These are phyloP conservation scores for Stachybotrys chartarum DNA, from an alignment of 2,329 filamentous ascomycete genomes.

Conservation along the genomic window DNA sequence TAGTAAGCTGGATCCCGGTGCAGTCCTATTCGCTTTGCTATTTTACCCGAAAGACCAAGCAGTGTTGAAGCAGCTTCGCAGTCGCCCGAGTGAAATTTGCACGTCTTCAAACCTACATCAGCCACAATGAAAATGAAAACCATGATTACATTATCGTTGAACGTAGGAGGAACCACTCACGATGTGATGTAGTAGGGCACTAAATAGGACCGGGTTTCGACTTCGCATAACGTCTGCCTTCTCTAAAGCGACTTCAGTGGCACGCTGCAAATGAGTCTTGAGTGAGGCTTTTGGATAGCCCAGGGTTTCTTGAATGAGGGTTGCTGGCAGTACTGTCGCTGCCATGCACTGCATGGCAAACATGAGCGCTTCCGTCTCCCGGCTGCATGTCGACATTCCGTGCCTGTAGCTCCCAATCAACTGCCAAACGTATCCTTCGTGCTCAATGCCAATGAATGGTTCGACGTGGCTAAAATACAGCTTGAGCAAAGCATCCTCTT, in stretches of 20 bases:
- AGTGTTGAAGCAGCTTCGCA: slow-evolving; percentile 8
- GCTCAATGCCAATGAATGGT: slow-evolving; percentile 8
- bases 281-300: slow-evolving; percentile 4
- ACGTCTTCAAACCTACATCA: slow-evolving; percentile 3
- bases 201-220: slow-evolving; percentile 8
- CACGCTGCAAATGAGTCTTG: slow-evolving; percentile 5
- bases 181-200: slow-evolving; percentile 9
- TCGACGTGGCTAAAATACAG: slow-evolving; percentile 9
- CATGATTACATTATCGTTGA: background rate
- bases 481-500: slow-evolving; percentile 6
- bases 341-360: slow-evolving; percentile 8
- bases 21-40: slow-evolving; percentile 9
- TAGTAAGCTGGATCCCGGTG: slow-evolving; percentile 10
- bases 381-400: slow-evolving; percentile 1
- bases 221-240: slow-evolving; percentile 9
- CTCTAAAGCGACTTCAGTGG: slow-evolving; percentile 8
- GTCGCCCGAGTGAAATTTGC: slow-evolving; percentile 9
- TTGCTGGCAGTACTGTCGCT: slow-evolving; percentile 5
- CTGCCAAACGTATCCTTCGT: slow-evolving; percentile 9
- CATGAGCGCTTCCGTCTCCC: slow-evolving; percentile 9
- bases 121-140: background rate
- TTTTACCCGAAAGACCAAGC: slow-evolving; percentile 8
- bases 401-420: slow-evolving; percentile 7
- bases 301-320: slow-evolving; percentile 4
- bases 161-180: slow-evolving; percentile 2